These are phyloP conservation scores for Clonostachys solani DNA, from an alignment of 2,329 filamentous ascomycete species.

Conservation along the genomic window DNA sequence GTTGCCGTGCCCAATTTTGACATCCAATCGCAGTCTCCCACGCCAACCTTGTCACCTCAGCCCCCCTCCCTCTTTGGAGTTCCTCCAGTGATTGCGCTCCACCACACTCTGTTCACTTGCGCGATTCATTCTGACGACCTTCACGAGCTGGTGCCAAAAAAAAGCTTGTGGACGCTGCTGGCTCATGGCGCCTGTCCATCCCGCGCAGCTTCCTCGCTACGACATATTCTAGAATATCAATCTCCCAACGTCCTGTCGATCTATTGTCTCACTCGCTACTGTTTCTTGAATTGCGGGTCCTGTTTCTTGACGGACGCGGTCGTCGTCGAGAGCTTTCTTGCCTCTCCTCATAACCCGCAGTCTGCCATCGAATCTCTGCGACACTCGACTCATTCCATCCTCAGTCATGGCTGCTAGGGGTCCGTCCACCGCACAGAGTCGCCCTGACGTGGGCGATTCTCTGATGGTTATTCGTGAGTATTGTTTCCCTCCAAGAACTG, in stretches of 20 bases:
- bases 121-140: background rate
- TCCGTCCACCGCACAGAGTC: slow-evolving; percentile 27
- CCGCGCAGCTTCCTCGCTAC: background rate
- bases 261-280: too few species aligned
- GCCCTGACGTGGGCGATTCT: slow-evolving; percentile 61
- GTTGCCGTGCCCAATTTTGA: slow-evolving; percentile 5
- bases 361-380: background rate
- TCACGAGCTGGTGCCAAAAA: background rate
- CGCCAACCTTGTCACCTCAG: slow-evolving; percentile 11
- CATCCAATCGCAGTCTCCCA: slow-evolving; percentile 24
- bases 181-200: background rate
- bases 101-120: background rate
- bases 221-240: background rate
- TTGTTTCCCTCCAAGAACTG: background rate
- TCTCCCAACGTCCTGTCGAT: too few species aligned
- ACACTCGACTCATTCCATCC: background rate
- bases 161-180: background rate
- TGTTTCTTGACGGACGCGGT: background rate
- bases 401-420: slow-evolving; percentile 35
- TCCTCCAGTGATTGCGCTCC: background rate
- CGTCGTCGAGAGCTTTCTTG: background rate
- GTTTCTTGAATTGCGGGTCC: background rate
- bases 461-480: slow-evolving; percentile 68
- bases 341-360: too few species aligned
- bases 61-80: slow-evolving; percentile 6